These are phyloP conservation scores for Dictyostelium purpureum DNA, from an alignment of 78 protist species.

Conservation along the genomic window DNA sequence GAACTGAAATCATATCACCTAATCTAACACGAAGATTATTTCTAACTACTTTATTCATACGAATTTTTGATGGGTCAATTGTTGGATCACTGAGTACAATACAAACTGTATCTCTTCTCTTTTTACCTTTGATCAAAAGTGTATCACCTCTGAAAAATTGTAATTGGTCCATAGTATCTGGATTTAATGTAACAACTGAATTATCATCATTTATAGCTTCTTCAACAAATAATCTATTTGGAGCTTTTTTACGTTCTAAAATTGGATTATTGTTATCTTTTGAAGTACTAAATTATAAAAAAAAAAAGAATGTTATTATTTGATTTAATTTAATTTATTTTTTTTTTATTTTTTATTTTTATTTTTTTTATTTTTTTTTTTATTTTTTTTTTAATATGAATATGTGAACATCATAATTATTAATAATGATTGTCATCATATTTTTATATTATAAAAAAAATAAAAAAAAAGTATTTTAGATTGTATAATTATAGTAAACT, in stretches of 20 bases:
- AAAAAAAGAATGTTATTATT: neutral
- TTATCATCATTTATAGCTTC: slow-evolving; percentile 98
- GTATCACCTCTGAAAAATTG: slow-evolving; percentile 98
- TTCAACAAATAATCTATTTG: slow-evolving; percentile 98
- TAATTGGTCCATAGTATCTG: slow-evolving; percentile 93
- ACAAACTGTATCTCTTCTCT: slow-evolving; percentile 97
- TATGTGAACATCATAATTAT: neutral
- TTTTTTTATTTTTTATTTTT: neutral
- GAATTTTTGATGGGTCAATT: slow-evolving; percentile 92
- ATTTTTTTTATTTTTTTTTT: neutral
- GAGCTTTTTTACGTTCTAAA: slow-evolving; percentile 90
- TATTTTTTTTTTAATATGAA: neutral
- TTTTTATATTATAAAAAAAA: too few relatives aligned
- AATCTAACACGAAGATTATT: slow-evolving; percentile 94
- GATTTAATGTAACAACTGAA: slow-evolving; percentile 94
- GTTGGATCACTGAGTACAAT: slow-evolving; percentile 96
- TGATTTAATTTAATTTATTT: neutral
- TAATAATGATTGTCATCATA: too few relatives aligned
- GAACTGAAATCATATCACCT: slow-evolving; percentile 97
- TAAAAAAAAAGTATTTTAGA: too few relatives aligned
- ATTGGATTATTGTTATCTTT: slow-evolving; percentile 78
- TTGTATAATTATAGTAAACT: neutral
- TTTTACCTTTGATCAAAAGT: slow-evolving; percentile 98
- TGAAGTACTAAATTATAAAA: neutral
- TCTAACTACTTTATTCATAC: slow-evolving; percentile 95